phyloP scores from a whole-genome alignment of 768 basidiomycete genomes.

The Scleroderma citrinum region DNA sequence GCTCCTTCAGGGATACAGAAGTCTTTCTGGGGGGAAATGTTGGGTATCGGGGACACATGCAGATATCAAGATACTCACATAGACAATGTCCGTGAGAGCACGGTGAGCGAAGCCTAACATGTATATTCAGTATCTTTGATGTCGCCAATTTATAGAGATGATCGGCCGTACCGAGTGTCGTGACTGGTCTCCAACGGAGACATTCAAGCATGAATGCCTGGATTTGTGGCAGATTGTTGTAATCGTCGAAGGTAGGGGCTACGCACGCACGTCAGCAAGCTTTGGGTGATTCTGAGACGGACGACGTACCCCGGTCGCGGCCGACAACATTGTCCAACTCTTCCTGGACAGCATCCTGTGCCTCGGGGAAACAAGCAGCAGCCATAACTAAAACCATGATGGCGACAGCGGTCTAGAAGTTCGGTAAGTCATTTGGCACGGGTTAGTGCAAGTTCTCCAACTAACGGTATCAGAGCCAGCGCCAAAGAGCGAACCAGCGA shows the following conservation, averaged over 20 bases:
- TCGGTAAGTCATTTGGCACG: background rate
- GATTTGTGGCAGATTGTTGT: conserved; percentile 30
- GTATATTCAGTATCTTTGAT: conserved; percentile 1
- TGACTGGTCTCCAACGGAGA: conserved; percentile 38
- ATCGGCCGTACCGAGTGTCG: conserved; percentile 21
- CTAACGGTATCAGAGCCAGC: conserved; percentile 56
- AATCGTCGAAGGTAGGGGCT: conserved; percentile 40
- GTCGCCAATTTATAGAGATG: background rate
- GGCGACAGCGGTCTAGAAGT: conserved; percentile 43
- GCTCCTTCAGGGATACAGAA: conserved; percentile 33
- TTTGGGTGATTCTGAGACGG: background rate
- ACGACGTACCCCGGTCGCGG: conserved; percentile 26
- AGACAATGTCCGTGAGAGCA: conserved; percentile 58
- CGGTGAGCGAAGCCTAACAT: conserved; percentile 53
- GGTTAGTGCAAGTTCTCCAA: background rate
- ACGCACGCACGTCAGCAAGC: background rate
- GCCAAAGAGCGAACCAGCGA: conserved; percentile 60
- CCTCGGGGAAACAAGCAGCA: conserved; percentile 47
- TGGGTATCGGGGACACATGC: background rate
- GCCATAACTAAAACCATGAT: conserved; percentile 55
- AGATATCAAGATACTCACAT: conserved; percentile 32
- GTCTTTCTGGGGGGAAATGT: conserved; percentile 21
- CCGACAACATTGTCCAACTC: conserved; percentile 53
- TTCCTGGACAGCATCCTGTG: conserved; percentile 45
- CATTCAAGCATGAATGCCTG: conserved; percentile 37